Evolutionary conservation across 495 filamentous ascomycete species (phyloP), one percentile per base, ranked within the genome.

Genomic region (Echria macrotheca): DNA sequence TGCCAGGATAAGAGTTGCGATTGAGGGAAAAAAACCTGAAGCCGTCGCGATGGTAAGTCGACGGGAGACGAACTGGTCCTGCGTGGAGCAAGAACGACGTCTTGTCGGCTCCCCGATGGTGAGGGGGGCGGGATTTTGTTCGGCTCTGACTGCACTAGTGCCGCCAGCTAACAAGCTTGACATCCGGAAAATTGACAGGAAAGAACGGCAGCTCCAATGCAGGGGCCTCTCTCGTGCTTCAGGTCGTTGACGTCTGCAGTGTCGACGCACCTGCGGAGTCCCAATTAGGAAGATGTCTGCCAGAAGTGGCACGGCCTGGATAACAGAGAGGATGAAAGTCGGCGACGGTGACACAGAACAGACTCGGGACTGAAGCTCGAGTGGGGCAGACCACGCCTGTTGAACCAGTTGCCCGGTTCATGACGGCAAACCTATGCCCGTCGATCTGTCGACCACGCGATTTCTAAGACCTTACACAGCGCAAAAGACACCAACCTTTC

Each of bases 391-490:
- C 9, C 11, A n/a, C 26, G 5, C 14, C 23, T 35, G 32, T 28
- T 18, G 18, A 41, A 40, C 49, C 49, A 52, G 26, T 45, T 22
- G 49, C 40, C 49, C 33, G 49, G 49, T 38, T 45, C 24, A n/a
- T n/a, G n/a, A n/a, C n/a, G 37, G 24, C 18, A 8, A 23, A 5
- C 36, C 4, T 28, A 29, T 19, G 40, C 2, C 10, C 29, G 18
- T n/a, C 26, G 17, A 10, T 29, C 48, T 18, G 26, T 44, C 28
- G 36, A 28, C 33, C 33, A 48, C 23, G 31, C 48, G 48, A 50
- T 54, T 54, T 36, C 37, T 54, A 54, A 54, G 50, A 21, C 36
- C 55, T 58, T 53, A 58, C 52, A 47, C 48, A 56, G 33, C 41
- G 28, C 5, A 14, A n/a, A 5, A 17, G 12, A n/a, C 43, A 26